A percentile compares a stretch with the other conserved stretches of the same genome.
phyloP scores from a whole-genome alignment of 1,284 basidiomycete species.

The Gyrodon tennesseensis region DNA sequence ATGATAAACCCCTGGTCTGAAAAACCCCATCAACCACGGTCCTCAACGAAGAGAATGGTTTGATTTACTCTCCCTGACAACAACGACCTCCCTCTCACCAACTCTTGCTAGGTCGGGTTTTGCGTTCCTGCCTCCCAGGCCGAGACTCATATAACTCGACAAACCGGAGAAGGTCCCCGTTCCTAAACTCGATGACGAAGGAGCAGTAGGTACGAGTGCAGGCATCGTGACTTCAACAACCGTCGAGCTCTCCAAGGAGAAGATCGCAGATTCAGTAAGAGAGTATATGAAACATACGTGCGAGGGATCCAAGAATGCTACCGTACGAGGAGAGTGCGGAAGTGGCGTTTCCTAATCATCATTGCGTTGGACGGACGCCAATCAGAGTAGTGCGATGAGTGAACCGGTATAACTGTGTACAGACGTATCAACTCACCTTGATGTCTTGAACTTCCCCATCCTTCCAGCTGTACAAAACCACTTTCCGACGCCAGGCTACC shows the following conservation, averaged over 20 bases:
- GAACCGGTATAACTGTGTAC: background rate
- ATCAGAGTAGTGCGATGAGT: constrained; percentile 7
- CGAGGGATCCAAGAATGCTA: constrained; percentile 66
- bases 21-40: constrained; percentile 2
- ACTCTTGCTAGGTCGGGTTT: constrained; percentile 67
- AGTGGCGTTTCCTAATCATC: constrained; percentile 67
- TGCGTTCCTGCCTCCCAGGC: constrained; percentile 67
- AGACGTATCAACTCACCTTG: constrained; percentile 52
- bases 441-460: constrained; percentile 78
- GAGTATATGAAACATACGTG: constrained; percentile 75
- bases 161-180: constrained; percentile 73
- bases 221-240: constrained; percentile 59
- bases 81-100: constrained; percentile 67
- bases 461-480: constrained; percentile 85
- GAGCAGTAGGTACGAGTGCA: constrained; percentile 46
- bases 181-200: constrained; percentile 49
- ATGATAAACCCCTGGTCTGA: constrained; percentile 75
- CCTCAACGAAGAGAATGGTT: constrained; percentile 2
- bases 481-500: constrained; percentile 82
- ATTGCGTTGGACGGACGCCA: constrained; percentile 12
- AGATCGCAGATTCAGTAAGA: constrained; percentile 72
- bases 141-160: constrained; percentile 87
- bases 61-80: constrained; percentile 78
- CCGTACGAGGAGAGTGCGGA: constrained; percentile 81
- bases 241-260: constrained; percentile 62